phyloP scores from a whole-genome alignment of 371 early-diverging fungal species.

The Mortierella polycephala region DNA sequence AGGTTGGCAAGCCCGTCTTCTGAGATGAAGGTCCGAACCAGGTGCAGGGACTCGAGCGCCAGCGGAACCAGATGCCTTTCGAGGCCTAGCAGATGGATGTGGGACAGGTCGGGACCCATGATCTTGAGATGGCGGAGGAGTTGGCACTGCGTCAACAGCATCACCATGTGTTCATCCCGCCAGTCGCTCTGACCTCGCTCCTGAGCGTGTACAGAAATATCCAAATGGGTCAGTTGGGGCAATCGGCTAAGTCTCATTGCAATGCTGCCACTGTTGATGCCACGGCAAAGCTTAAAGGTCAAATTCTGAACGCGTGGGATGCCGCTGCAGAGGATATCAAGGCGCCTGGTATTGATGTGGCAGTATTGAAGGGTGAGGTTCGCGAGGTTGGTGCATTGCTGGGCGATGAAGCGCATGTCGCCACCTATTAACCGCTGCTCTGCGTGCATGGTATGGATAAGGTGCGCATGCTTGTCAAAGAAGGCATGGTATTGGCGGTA shows the following conservation, averaged over 20 bases:
- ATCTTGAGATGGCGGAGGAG: conserved; percentile 22
- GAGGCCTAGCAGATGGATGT: conserved; percentile 25
- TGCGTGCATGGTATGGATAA: conserved; percentile 31
- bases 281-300: conserved; percentile 24
- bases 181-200: conserved; percentile 41
- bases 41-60: conserved; percentile 4
- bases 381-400: conserved; percentile 29
- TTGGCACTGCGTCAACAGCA: conserved; percentile 16
- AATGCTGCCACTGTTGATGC: conserved; percentile 30
- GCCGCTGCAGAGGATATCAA: conserved; percentile 34
- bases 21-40: conserved; percentile 30
- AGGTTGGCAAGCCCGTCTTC: conserved; percentile 22
- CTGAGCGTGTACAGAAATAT: conserved; percentile 32
- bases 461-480: conserved; percentile 29
- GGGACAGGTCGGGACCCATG: conserved; percentile 34
- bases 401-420: conserved; percentile 42
- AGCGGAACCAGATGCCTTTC: conserved; percentile 2
- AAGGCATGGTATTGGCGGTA: conserved; percentile 20
- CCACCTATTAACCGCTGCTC: conserved; percentile 27
- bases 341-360: conserved; percentile 17
- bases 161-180: conserved; percentile 36
- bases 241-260: conserved; percentile 19
- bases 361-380: conserved; percentile 18
- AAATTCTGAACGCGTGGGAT: conserved; percentile 18
- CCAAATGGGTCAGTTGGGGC: conserved; percentile 15